Percentiles rank a stretch among this genome's conserved stretches.
phyloP scores from a whole-genome alignment of 495 filamentous ascomycete species.

The Penicillium desertorum region DNA sequence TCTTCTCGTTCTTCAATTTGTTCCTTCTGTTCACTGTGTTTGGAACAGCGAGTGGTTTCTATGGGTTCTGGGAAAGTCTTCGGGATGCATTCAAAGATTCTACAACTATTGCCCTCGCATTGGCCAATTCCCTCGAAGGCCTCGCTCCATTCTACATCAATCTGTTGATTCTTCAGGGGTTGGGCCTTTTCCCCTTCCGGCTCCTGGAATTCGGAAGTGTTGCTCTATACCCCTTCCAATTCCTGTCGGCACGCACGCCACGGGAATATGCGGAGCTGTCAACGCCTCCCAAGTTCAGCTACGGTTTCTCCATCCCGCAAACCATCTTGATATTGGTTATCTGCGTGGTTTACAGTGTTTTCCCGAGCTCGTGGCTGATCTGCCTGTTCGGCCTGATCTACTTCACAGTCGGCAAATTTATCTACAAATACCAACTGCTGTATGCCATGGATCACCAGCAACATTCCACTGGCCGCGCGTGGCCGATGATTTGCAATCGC shows the following conservation, averaged over 20 bases:
- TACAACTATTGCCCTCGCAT: conserved; percentile 67
- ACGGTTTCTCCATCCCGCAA: conserved; percentile 92
- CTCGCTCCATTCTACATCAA: conserved; percentile 88
- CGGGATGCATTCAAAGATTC: conserved; percentile 74
- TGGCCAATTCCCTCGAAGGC: conserved; percentile 72
- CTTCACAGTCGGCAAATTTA: conserved; percentile 85
- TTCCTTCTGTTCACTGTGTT: conserved; percentile 94
- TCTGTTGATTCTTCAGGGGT: conserved; percentile 87
- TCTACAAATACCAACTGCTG: conserved; percentile 96
- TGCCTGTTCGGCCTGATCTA: conserved; percentile 82
- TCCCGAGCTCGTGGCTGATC: conserved; percentile 78
- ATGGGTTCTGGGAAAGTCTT: conserved; percentile 67
- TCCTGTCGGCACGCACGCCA: conserved; percentile 80
- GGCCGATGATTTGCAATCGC: conserved; percentile 92
- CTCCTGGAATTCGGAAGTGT: conserved; percentile 89
- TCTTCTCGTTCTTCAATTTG: conserved; percentile 99
- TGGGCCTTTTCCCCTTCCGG: conserved; percentile 90
- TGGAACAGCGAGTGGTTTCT: conserved; percentile 71
- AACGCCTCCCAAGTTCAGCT: conserved; percentile 85
- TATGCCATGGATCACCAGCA: conserved; percentile 98
- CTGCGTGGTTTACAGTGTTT: conserved; percentile 89
- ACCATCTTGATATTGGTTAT: conserved; percentile 90
- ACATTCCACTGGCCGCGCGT: conserved; percentile 89
- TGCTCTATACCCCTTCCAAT: conserved; percentile 75
- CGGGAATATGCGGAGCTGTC: conserved; percentile 84